Evolutionary conservation across 768 basidiomycete genomes (phyloP), one percentile per base, ranked within the genome.

Genomic region (Termitomyces sp.): DNA sequence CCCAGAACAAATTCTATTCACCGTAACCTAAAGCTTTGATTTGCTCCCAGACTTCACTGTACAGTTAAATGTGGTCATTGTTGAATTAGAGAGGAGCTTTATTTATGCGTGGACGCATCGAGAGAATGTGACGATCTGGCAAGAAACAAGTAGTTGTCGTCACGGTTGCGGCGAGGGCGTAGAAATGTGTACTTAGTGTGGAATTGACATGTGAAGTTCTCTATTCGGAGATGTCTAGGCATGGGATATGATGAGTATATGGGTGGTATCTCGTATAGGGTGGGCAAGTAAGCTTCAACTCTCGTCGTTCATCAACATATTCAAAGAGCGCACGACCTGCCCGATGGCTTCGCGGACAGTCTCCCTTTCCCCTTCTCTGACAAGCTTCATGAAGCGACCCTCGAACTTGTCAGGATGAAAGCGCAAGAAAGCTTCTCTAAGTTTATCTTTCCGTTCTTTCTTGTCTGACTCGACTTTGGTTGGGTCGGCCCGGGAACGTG

Each of bases 401-500:
- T 92, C 88, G 57, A 91, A 91, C 70, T 92, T 92, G 72, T 92
- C 90, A 2, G 90, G 90, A 68, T 92, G 90, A 70, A 89, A 92
- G 20, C 89, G 85, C 28, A 91, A 71, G 66, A 90, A 79, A 0
- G 87, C 80, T 72, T 90, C 89, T 66, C 87, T 77, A 49, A 91
- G 67, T 63, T 79, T 86, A 20, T 90, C 87, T 69, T 83, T 87
- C 52, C 79, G 75, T 38, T 76, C 78, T 68, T 79, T 83, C 71
- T 78, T 83, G 38, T 71, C 69, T 22, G 61, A 61, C 20, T 74
- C 75, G 53, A 62, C 6, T 40, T 57, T 57, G 24, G 32, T 22
- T 8, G 59, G 42, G 39, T 57, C 69, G 22, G 64, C 55, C 20
- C 55, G 51, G 48, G 64, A 57, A 49, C 58, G 46, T 1, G 56